A percentile compares a stretch with the other conserved stretches of the same genome.
These are phyloP conservation scores for Raphanus raphanistrum DNA, from an alignment of 345 rosid species.

Conservation along the genomic window DNA sequence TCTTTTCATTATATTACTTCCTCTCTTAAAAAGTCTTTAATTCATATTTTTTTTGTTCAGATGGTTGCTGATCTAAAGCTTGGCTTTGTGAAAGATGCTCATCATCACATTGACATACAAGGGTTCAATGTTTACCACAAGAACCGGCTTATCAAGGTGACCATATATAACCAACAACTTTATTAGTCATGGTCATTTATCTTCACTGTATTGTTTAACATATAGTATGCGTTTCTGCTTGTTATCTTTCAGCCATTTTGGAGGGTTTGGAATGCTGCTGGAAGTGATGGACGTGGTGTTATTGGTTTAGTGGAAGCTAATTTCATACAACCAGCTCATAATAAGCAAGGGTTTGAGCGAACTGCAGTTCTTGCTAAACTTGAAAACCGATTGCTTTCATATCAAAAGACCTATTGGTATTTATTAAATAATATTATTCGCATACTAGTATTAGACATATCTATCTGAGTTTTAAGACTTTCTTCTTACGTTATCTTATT, in stretches of 20 bases:
- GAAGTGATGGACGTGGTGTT: conserved; percentile 80
- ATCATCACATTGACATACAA: conserved; percentile 64
- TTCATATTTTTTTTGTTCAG: conserved; percentile 29
- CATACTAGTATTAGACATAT: not conserved
- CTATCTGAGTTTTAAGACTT: not conserved
- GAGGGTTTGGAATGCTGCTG: conserved; percentile 88
- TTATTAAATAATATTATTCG: not conserved
- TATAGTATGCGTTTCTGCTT: not conserved
- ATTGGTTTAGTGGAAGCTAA: conserved; percentile 82
- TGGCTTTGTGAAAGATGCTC: conserved; percentile 89
- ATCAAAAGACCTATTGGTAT: conserved; percentile 65
- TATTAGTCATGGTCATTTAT: not conserved
- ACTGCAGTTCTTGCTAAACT: conserved; percentile 59
- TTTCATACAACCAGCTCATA: conserved; percentile 84
- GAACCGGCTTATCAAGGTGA: conserved; percentile 79
- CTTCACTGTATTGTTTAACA: not conserved
- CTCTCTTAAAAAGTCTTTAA: not conserved
- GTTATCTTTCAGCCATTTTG: conserved; percentile 63
- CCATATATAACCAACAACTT: not conserved
- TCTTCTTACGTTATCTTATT: conserved; percentile 2
- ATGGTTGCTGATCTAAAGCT: conserved; percentile 52
- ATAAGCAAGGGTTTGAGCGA: conserved; percentile 83
- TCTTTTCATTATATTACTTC: not conserved
- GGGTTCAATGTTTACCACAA: conserved; percentile 85
- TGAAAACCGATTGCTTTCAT: conserved; percentile 44